Base-by-base conservation (phyloP, 768 basidiomycete species). In the Epithele typhae region DNA sequence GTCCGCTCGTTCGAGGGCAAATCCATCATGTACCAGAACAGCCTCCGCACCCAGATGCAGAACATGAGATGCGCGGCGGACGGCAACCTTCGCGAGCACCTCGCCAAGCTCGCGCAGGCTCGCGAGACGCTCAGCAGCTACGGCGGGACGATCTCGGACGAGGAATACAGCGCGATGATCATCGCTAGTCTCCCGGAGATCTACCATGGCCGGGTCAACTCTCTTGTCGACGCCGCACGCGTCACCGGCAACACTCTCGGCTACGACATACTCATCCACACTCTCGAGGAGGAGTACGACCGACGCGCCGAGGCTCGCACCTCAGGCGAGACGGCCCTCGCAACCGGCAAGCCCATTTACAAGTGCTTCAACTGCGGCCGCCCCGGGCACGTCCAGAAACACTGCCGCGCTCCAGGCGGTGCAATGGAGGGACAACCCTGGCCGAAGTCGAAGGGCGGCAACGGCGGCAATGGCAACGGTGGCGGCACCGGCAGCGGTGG, bases 281-380 rank as follows among this genome's bases (percentile, higher is more conserved):
- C 41, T 12, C 27, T 45, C 25, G 37, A 17, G 35, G n/a, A 37
- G 17, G 43, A 45, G 35, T 27, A 35, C 43, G 18, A 37, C 43
- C 43, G 34, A 6, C 43, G 34, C 35, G n/a, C 17, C 14, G 18
- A 19, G 17, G 17, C 22, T 14, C 24, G 4, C 3, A 25, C 23
- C 4, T 17, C 22, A 3, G 22, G 15, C 19, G 41, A 43, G 19
- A 38, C 24, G n/a, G 37, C 45, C 3, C 27, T 37, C 19, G 37
- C 36, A 2, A 25, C 5, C 6, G 17, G 19, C 25, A n/a, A n/a
- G 3, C 12, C 37, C 8, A 7, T 14, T 7, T 14, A 14, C 37
- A 25, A 45, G 45, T 45, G 45, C 45, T 45, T 38, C 37, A 45
- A 45, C 37, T 45, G 45, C 45, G 37, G 37, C 23, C 36, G 25